A percentile compares a stretch with the other conserved stretches of the same genome.
phyloP scores from a whole-genome alignment of 345 rosid species.

The Populus euphratica region DNA sequence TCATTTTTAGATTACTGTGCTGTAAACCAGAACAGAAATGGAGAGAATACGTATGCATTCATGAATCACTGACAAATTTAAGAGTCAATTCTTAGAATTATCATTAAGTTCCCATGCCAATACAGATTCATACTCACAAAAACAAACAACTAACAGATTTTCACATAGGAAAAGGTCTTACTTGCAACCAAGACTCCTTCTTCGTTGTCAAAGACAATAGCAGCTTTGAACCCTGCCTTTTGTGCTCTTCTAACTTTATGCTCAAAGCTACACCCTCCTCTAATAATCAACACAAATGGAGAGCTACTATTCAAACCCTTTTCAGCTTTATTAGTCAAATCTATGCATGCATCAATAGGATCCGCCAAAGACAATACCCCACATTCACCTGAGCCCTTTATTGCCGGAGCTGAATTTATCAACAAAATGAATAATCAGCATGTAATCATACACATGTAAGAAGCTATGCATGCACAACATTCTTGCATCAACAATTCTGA shows the following conservation, averaged over 20 bases:
- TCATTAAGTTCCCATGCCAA: background rate
- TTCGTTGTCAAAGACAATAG: conserved; percentile 60
- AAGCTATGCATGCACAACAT: background rate
- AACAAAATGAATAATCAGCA: conserved; percentile 11
- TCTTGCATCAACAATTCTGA: background rate
- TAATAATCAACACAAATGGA: conserved; percentile 56
- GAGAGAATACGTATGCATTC: background rate
- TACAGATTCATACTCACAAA: background rate
- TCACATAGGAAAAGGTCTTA: conserved; percentile 31
- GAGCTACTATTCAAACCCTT: conserved; percentile 39
- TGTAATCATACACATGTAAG: background rate
- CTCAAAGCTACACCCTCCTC: conserved; percentile 91
- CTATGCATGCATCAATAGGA: conserved; percentile 76
- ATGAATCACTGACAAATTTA: background rate
- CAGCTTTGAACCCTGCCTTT: conserved; percentile 76
- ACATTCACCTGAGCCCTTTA: conserved; percentile 61
- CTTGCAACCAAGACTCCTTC: conserved; percentile 74
- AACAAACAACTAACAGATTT: background rate
- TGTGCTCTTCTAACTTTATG: conserved; percentile 87
- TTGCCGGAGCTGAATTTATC: conserved; percentile 56
- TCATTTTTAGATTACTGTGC: background rate
- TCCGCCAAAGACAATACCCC: conserved; percentile 60
- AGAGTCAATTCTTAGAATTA: background rate
- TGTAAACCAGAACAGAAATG: background rate
- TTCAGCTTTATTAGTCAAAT: conserved; percentile 46